Percentiles rank a stretch among this genome's conserved stretches.
These are phyloP conservation scores for Aspergillus sp. DNA, from an alignment of 2,329 filamentous ascomycete genomes.

Conservation along the genomic window DNA sequence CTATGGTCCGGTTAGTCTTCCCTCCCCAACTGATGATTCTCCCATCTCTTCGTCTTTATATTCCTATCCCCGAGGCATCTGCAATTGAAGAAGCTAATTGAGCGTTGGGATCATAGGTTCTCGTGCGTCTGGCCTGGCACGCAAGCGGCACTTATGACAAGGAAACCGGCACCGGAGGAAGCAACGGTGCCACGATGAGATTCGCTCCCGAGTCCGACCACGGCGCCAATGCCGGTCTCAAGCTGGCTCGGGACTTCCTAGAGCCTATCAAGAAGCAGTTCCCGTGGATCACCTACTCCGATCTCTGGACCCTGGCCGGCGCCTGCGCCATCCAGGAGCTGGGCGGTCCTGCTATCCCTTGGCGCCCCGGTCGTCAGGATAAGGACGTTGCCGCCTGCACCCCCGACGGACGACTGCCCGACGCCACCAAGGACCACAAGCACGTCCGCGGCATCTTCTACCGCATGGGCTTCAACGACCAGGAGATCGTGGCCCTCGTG, in stretches of 20 bases:
- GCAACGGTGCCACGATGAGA: constrained; percentile 96
- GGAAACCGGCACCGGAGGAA: constrained; percentile 83
- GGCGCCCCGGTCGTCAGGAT: constrained; percentile 81
- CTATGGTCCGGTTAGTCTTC: constrained; percentile 70
- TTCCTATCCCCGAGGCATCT: too few species aligned
- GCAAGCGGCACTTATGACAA: constrained; percentile 89
- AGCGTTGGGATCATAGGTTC: constrained; percentile 49
- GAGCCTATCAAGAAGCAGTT: constrained; percentile 86
- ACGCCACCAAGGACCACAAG: constrained; percentile 72
- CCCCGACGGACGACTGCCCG: constrained; percentile 86
- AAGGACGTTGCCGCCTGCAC: constrained; percentile 81
- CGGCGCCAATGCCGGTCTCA: constrained; percentile 89
- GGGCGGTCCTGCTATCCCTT: constrained; percentile 84
- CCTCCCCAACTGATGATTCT: neutral
- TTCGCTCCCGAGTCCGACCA: constrained; percentile 87
- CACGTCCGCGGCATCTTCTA: constrained; percentile 91
- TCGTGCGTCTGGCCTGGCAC: constrained; percentile 92
- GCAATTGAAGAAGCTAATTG: constrained; percentile 3
- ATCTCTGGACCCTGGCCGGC: constrained; percentile 91
- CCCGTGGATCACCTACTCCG: constrained; percentile 95
- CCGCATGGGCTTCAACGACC: constrained; percentile 97
- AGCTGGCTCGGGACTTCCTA: constrained; percentile 84
- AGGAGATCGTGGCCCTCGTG: constrained; percentile 87
- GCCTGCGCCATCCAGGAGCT: constrained; percentile 91
- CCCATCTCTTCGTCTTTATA: neutral